phyloP scores from a whole-genome alignment of 352 stramenopile genomes.

The Globisporangium alternatum region DNA sequence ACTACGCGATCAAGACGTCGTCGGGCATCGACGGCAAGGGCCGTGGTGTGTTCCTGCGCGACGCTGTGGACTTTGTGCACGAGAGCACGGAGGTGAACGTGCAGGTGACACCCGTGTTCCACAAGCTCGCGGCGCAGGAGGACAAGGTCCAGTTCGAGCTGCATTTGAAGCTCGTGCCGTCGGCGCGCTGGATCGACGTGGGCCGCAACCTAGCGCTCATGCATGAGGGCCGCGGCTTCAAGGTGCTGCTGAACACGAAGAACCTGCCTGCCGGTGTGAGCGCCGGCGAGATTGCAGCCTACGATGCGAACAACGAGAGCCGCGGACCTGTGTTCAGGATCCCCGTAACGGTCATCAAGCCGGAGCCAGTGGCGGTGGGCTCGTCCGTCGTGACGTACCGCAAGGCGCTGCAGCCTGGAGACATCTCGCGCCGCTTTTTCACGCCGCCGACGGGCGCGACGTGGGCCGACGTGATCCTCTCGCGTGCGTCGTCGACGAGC shows the following conservation, averaged over 20 bases:
- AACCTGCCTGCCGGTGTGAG: conserved; percentile 79
- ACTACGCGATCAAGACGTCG: conserved; percentile 50
- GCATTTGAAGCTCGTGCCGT: conserved; percentile 78
- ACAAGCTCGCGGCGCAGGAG: conserved; percentile 75
- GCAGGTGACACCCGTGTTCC: conserved; percentile 84
- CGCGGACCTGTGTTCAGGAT: conserved; percentile 86
- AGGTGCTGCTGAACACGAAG: conserved; percentile 88
- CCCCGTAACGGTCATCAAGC: conserved; percentile 89
- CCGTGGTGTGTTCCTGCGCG: conserved; percentile 82
- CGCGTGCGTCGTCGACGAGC: conserved; percentile 24
- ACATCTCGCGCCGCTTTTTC: conserved; percentile 81
- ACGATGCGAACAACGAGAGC: conserved; percentile 58
- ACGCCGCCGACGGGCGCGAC: conserved; percentile 73
- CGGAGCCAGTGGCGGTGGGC: conserved; percentile 32
- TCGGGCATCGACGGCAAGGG: conserved; percentile 38
- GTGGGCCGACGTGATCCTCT: conserved; percentile 86
- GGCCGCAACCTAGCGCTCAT: conserved; percentile 86
- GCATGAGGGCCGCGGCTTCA: conserved; percentile 83
- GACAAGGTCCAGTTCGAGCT: conserved; percentile 89
- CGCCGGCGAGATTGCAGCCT: conserved; percentile 83
- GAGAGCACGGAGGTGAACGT: conserved; percentile 82
- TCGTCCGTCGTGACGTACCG: conserved; percentile 39
- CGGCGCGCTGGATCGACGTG: conserved; percentile 85
- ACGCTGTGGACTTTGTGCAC: conserved; percentile 71
- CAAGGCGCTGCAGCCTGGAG: conserved; percentile 50